These are phyloP conservation scores for Podosphaera fusca DNA, from an alignment of 2,329 filamentous ascomycete species.

Conservation along the genomic window DNA sequence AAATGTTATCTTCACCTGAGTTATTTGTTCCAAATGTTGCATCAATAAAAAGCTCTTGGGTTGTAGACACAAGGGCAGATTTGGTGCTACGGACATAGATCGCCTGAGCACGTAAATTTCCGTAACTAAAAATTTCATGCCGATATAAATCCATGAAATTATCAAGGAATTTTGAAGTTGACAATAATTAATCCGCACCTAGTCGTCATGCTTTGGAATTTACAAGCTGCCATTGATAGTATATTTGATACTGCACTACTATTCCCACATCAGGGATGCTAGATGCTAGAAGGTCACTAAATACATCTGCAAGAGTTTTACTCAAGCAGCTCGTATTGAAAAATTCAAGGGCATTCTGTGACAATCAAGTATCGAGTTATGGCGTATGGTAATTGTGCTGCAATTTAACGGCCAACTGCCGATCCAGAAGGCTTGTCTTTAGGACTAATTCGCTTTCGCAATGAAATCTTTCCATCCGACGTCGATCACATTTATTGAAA, in stretches of 20 bases:
- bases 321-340: background rate
- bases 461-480: no score
- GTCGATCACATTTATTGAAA: no score
- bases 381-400: no score
- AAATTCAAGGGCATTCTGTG: background rate
- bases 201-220: background rate
- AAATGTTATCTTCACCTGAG: no score
- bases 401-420: no score
- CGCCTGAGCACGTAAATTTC: background rate
- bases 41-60: no score
- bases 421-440: no score
- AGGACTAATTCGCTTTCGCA: no score
- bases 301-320: background rate
- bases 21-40: no score
- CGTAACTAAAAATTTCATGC: background rate
- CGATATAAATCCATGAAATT: background rate
- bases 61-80: background rate
- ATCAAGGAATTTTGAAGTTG: background rate
- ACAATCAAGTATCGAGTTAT: background rate
- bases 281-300: background rate
- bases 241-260: background rate
- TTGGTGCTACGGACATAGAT: background rate
- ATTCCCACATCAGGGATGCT: background rate
- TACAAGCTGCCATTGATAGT: background rate
- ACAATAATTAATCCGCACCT: background rate